Percentiles rank a stretch among this genome's conserved stretches.
Conservation (phyloP, 495 filamentous ascomycete species). For the Xylaria venustula region DNA sequence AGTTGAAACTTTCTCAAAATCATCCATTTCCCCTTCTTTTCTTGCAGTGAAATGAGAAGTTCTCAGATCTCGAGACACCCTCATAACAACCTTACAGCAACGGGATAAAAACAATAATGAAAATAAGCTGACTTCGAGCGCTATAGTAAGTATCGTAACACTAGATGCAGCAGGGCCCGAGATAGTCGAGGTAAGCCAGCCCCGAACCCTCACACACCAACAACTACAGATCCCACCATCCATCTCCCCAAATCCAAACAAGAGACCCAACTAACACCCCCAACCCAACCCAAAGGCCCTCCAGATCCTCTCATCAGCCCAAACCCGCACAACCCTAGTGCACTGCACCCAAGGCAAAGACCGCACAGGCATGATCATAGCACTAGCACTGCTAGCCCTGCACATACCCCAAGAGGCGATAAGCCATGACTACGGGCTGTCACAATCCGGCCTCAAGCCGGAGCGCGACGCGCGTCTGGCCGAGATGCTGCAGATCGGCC, state of each 20-base stretch:
- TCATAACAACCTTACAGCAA: too few species aligned
- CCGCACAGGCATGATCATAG: conserved; percentile 71
- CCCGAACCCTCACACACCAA: too few species aligned
- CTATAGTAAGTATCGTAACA: conserved; percentile 55
- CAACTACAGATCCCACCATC: too few species aligned
- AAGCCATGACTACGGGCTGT: conserved; percentile 61
- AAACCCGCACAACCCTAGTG: conserved; percentile 55
- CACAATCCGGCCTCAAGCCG: conserved; percentile 55
- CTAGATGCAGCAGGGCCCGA: conserved; percentile 62
- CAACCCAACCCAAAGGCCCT: conserved; percentile 39
- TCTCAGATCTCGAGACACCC: too few species aligned
- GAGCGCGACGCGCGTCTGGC: conserved; percentile 61
- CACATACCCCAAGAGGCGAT: conserved; percentile 57
- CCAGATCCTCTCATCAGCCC: conserved; percentile 22
- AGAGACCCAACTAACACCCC: not conserved
- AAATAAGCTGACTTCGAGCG: not conserved
- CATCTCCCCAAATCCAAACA: too few species aligned
- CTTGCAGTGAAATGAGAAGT: too few species aligned
- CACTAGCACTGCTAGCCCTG: conserved; percentile 61
- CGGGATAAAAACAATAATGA: too few species aligned
- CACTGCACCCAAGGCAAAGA: conserved; percentile 93
- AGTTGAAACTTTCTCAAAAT: not conserved
- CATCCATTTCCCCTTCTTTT: too few species aligned
- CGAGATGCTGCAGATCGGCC: conserved; percentile 67
- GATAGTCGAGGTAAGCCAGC: conserved; percentile 54